Evolutionary conservation across 495 filamentous ascomycete genomes (phyloP).

Genomic region (Rostrohypoxylon terebratum): DNA sequence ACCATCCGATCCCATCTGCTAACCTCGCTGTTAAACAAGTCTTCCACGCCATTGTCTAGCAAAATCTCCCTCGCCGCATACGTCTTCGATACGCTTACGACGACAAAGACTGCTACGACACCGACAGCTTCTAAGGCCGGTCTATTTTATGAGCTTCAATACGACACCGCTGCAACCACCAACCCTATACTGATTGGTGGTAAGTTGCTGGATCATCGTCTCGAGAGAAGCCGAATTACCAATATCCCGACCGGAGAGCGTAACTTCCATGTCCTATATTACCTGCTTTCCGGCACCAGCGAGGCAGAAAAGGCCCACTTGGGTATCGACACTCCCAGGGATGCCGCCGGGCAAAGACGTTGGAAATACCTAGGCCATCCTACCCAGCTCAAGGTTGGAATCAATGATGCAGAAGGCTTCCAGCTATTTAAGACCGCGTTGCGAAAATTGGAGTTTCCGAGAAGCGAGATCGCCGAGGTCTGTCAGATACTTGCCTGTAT

Average conservation of each 20-base stretch:
- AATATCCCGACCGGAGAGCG: slow-evolving; percentile 93
- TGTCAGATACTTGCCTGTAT: slow-evolving; percentile 93
- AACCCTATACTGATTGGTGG: slow-evolving; percentile 89
- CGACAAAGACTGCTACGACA: slow-evolving; percentile 96
- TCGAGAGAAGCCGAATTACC: slow-evolving; percentile 90
- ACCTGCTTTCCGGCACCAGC: slow-evolving; percentile 91
- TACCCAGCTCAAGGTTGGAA: slow-evolving; percentile 94
- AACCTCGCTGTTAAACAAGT: slow-evolving; percentile 83
- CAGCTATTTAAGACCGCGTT: slow-evolving; percentile 97
- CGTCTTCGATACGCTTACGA: slow-evolving; percentile 94
- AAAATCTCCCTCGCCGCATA: slow-evolving; percentile 95
- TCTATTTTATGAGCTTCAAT: slow-evolving; percentile 94
- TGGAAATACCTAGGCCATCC: slow-evolving; percentile 98
- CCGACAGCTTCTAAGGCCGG: slow-evolving; percentile 96
- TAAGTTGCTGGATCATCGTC: slow-evolving; percentile 90
- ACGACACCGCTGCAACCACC: slow-evolving; percentile 85
- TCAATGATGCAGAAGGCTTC: slow-evolving; percentile 95
- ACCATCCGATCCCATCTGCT: slow-evolving; percentile 90
- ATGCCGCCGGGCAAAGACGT: slow-evolving; percentile 73
- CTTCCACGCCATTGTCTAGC: slow-evolving; percentile 88
- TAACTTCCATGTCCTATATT: slow-evolving; percentile 96
- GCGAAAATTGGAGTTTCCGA: slow-evolving; percentile 91
- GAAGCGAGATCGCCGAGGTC: slow-evolving; percentile 93
- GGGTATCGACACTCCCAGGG: slow-evolving; percentile 74
- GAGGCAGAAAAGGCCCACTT: slow-evolving; percentile 89